Conservation (phyloP, 257 asterid species). For the Solanum appendiculatum region DNA sequence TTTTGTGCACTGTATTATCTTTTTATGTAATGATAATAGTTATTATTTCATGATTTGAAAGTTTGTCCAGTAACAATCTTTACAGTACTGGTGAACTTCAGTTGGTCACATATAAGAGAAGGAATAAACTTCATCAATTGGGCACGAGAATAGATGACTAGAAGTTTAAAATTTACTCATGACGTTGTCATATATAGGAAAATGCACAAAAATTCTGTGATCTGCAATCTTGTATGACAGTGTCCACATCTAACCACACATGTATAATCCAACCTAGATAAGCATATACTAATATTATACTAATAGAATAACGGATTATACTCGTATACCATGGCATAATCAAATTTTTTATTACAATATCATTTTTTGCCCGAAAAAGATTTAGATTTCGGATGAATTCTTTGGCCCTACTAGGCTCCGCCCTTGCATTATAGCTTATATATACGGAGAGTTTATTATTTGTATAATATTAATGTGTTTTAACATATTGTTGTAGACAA, state of each 20-base stretch:
- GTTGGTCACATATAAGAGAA: background rate
- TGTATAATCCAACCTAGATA: background rate
- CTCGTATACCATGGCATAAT: rapidly evolving
- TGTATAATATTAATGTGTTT: background rate
- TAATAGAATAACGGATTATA: background rate
- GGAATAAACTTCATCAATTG: background rate
- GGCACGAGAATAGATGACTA: background rate
- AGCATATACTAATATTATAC: background rate
- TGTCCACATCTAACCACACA: background rate
- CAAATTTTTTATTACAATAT: rapidly evolving
- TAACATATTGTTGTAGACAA: background rate
- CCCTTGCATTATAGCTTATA: background rate
- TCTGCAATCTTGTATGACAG: background rate
- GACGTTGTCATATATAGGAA: background rate
- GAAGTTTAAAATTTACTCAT: background rate
- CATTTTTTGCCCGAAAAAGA: background rate
- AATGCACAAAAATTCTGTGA: background rate
- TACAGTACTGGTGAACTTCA: background rate
- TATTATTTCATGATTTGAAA: background rate
- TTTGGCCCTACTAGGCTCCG: background rate
- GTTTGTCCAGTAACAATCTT: background rate
- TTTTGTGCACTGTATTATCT: background rate
- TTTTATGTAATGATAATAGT: background rate
- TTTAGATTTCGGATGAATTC: background rate
- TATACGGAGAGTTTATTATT: background rate